Percentiles rank a stretch among this genome's conserved stretches.
Conservation (phyloP, 192 early-diverging fungal species). For the Podila epigama region DNA sequence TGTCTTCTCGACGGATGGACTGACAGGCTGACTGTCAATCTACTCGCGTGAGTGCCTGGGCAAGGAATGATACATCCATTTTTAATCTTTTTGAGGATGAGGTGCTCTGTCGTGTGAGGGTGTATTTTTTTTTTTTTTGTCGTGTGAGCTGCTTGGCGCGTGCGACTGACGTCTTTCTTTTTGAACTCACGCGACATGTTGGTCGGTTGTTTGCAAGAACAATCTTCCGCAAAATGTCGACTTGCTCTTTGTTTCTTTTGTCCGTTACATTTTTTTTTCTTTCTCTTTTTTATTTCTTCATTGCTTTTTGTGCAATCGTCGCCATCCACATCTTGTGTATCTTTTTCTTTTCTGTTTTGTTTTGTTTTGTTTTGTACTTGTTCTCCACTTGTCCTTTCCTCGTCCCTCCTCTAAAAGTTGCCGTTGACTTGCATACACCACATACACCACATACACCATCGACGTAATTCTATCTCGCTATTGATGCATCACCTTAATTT, state of each 20-base stretch:
- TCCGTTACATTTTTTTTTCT: background rate
- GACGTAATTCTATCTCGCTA: background rate
- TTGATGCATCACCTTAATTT: constrained; percentile 8
- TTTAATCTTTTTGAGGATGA: no score
- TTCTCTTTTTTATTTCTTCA: background rate
- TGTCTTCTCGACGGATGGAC: no score
- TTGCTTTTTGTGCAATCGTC: background rate
- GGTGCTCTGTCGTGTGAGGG: no score
- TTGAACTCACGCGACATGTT: no score
- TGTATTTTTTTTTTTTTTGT: no score
- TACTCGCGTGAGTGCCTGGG: no score
- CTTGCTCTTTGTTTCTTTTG: background rate
- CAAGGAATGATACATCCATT: no score
- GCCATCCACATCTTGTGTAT: background rate
- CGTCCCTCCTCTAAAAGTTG: background rate
- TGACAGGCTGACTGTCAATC: no score
- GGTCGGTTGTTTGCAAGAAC: no score
- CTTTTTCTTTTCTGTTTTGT: background rate
- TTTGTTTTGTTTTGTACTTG: constrained; percentile 12
- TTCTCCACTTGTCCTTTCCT: constrained; percentile 21
- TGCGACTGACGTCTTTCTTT: no score
- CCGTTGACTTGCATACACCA: background rate
- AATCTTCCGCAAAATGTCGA: no score
- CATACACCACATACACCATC: constrained; percentile 10
- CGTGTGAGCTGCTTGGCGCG: no score